A percentile compares a stretch with the other conserved stretches of the same genome.
These are phyloP conservation scores for Rhynchospora pubera DNA, from an alignment of 176 grass and related monocot genomes.

Conservation along the genomic window DNA sequence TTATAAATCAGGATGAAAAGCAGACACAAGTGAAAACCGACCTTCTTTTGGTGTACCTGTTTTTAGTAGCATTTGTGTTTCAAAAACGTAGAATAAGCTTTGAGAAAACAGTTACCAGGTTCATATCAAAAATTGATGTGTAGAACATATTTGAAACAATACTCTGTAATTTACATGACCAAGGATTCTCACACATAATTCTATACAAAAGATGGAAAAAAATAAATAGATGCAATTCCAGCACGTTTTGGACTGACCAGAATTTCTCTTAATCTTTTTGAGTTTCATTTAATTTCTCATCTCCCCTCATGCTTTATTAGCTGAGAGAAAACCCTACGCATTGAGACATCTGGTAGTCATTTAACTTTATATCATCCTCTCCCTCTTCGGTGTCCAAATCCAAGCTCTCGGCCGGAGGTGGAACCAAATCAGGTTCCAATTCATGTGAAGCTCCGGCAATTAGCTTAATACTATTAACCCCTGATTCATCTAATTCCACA, in stretches of 20 bases:
- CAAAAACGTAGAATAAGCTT: not conserved
- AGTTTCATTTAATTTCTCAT: constrained; percentile 8
- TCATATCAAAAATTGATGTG: not conserved
- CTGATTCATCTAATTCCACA: constrained; percentile 14
- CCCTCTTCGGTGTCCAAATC: not conserved
- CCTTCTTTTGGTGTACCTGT: not conserved
- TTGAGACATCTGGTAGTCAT: constrained; percentile 49
- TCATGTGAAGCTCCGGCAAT: not conserved
- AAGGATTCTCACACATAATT: constrained; percentile 12
- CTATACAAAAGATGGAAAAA: not conserved
- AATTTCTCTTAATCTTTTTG: not conserved
- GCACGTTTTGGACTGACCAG: not conserved
- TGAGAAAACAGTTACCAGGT: not conserved
- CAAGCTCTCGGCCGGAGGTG: not conserved
- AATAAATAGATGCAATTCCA: not conserved
- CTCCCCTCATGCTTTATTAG: constrained; percentile 63
- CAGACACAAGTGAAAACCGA: not conserved
- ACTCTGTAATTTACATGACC: constrained; percentile 19
- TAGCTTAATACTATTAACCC: not conserved
- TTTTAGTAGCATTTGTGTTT: not conserved
- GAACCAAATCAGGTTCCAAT: not conserved
- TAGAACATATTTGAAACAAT: not conserved
- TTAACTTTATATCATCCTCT: constrained; percentile 11
- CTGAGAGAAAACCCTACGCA: constrained; percentile 58
- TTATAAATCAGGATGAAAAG: not conserved